Evolutionary conservation across 768 basidiomycete genomes (phyloP).

Genomic region (Pleurotus tuoliensis): DNA sequence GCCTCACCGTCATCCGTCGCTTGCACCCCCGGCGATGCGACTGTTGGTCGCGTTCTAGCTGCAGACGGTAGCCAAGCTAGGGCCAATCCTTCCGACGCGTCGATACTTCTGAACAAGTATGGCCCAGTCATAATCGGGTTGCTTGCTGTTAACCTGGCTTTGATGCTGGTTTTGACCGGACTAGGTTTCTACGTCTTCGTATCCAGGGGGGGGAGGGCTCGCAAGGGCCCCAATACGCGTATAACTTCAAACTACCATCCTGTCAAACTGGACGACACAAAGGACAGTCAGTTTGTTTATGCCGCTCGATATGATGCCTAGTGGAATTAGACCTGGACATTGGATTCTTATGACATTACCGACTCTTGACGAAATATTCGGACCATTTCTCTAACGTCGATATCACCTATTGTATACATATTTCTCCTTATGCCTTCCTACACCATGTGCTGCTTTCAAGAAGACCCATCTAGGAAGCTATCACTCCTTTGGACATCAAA

Average conservation of each 20-base stretch:
- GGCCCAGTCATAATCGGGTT: not conserved
- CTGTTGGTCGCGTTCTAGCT: not conserved
- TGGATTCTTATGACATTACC: no score
- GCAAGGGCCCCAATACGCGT: not conserved
- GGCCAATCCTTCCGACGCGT: not conserved
- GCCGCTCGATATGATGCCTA: not conserved
- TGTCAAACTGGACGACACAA: constrained; percentile 1
- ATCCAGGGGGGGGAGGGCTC: not conserved
- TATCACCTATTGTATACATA: no score
- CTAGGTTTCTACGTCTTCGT: not conserved
- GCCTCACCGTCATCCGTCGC: not conserved
- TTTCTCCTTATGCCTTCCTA: no score
- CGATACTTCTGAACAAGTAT: not conserved
- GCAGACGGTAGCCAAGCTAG: not conserved
- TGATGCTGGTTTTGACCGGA: not conserved
- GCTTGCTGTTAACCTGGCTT: not conserved
- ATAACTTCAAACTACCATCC: constrained; percentile 1
- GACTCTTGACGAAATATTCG: no score
- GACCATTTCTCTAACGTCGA: no score
- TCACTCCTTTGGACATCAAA: no score
- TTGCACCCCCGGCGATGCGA: not conserved
- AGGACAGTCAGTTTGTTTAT: not conserved
- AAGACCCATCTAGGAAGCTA: no score
- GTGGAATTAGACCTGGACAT: no score
- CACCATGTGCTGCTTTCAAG: no score